A percentile compares a stretch with the other conserved stretches of the same genome.
phyloP scores from a whole-genome alignment of 2,329 filamentous ascomycete genomes.

The Epichloe scottii region DNA sequence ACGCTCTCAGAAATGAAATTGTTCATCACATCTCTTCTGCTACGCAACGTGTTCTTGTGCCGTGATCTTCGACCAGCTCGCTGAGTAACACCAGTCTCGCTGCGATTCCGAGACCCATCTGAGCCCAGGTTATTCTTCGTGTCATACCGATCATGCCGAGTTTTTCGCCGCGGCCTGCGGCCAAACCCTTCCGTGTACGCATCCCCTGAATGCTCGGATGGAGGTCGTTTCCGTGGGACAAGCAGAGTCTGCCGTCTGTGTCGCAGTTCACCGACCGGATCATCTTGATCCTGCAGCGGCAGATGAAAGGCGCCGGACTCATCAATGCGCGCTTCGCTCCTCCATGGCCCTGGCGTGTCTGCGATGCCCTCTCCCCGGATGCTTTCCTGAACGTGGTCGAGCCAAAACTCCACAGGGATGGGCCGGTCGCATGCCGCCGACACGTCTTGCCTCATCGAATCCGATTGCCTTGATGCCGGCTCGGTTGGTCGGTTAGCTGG shows the following conservation, averaged over 20 bases:
- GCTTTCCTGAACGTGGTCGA: not conserved
- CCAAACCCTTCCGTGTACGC: conserved; percentile 1
- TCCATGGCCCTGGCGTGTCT: not conserved
- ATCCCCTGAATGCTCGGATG: not conserved
- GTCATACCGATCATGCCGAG: conserved; percentile 10
- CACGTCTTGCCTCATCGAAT: not conserved
- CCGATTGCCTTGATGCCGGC: not conserved
- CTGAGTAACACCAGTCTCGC: not conserved
- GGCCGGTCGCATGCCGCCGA: not conserved
- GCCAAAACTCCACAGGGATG: not conserved
- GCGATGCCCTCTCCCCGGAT: not conserved
- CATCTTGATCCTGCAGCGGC: not conserved
- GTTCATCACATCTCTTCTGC: conserved; percentile 35
- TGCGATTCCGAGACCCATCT: not conserved
- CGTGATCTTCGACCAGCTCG: not conserved
- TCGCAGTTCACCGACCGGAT: not conserved
- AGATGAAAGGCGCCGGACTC: not conserved
- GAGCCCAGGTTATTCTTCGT: not conserved
- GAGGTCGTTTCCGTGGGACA: not conserved
- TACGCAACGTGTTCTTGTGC: conserved; percentile 17
- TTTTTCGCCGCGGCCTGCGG: conserved; percentile 9
- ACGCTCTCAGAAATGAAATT: conserved; percentile 36
- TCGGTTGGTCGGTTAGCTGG: too few relatives aligned
- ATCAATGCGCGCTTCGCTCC: not conserved
- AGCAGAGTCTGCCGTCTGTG: not conserved